These are phyloP conservation scores for Ascochyta pisi DNA, from an alignment of 2,329 filamentous ascomycete genomes.

Conservation along the genomic window DNA sequence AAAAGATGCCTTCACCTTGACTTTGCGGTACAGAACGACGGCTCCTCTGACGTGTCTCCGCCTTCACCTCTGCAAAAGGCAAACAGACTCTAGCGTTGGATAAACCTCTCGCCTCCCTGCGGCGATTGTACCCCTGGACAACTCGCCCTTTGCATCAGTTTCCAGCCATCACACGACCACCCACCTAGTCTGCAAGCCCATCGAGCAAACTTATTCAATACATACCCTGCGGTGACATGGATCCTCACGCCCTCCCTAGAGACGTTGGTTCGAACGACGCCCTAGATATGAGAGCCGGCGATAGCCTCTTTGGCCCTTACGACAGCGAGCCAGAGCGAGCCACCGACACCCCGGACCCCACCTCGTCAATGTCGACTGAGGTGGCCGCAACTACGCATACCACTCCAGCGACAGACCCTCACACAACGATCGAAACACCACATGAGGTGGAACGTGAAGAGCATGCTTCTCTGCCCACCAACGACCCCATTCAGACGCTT, in stretches of 20 bases:
- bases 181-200: not conserved
- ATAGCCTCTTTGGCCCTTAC: no score
- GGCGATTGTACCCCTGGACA: not conserved
- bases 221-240: not conserved
- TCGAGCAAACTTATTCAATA: not conserved
- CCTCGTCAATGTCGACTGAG: not conserved
- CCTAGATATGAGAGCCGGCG: not conserved
- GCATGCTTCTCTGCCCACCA: not conserved
- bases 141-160: not conserved
- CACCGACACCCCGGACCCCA: not conserved
- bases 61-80: not conserved
- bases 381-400: not conserved
- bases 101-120: not conserved
- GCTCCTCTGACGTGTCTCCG: no score
- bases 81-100: not conserved
- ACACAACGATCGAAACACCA: not conserved
- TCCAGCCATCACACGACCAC: not conserved
- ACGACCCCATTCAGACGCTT: conserved; percentile 13
- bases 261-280: not conserved
- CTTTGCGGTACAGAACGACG: no score
- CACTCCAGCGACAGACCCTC: conserved; percentile 7
- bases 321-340: not conserved
- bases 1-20: no score
- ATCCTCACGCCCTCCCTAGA: not conserved
- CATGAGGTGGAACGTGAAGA: not conserved